These are phyloP conservation scores for Fraxinus sp. DNA, from an alignment of 305 asterid genomes.

Conservation along the genomic window DNA sequence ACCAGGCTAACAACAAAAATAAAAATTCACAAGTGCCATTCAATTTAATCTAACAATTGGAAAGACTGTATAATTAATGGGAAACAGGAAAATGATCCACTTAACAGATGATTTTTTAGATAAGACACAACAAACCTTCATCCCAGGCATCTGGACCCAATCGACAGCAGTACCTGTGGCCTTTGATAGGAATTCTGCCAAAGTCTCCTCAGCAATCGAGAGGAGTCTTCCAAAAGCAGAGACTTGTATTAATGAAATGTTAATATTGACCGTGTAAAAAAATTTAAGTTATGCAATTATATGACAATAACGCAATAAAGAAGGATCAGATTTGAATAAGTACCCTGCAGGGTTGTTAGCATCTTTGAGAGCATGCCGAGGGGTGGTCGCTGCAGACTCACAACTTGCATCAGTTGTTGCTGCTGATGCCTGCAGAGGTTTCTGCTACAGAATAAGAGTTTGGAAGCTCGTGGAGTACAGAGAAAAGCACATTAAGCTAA, in stretches of 20 bases:
- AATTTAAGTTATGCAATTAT: neutral
- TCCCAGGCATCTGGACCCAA: conserved; percentile 99
- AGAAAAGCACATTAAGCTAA: neutral
- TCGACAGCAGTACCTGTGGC: conserved; percentile 99
- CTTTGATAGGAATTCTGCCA: conserved; percentile 99
- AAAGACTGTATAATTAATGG: neutral
- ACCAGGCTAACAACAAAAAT: conserved; percentile 74
- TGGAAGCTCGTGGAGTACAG: neutral
- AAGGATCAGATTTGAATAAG: conserved; percentile 8
- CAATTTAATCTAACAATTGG: conserved; percentile 10
- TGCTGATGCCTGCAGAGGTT: conserved; percentile 37
- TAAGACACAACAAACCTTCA: conserved; percentile 63
- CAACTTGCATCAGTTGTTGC: conserved; percentile 54
- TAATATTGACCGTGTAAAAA: conserved; percentile 2
- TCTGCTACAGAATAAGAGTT: neutral
- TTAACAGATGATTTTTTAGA: conserved; percentile 1
- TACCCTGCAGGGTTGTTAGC: conserved; percentile 85
- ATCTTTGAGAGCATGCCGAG: conserved; percentile 48
- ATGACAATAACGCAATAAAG: neutral
- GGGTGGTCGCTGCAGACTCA: conserved; percentile 54
- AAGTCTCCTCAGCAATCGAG: conserved; percentile 95
- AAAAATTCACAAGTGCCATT: neutral
- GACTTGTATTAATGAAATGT: neutral
- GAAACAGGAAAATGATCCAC: neutral
- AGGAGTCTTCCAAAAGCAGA: conserved; percentile 62